phyloP scores from a whole-genome alignment of 345 rosid species.

The Gossypium anomalum region DNA sequence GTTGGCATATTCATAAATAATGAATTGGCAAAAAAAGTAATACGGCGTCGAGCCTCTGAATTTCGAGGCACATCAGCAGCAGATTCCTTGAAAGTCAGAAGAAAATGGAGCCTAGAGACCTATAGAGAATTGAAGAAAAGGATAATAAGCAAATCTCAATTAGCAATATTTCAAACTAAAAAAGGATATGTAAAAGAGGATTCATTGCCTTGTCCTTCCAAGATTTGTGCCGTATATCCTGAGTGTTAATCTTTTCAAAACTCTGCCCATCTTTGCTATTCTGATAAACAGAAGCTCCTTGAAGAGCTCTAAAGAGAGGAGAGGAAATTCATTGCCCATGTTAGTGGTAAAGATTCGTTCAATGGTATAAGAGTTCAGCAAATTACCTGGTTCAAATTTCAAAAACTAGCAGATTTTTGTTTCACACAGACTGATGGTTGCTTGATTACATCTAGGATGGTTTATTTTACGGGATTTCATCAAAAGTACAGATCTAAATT shows the following conservation, averaged over 20 bases:
- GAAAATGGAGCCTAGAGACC: conserved; percentile 75
- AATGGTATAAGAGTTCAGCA: neutral
- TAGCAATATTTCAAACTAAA: neutral
- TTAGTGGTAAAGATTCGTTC: neutral
- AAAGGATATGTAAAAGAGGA: neutral
- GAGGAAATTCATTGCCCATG: neutral
- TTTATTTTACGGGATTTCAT: conserved; percentile 1
- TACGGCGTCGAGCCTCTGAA: conserved; percentile 96
- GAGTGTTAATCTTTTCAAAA: conserved; percentile 61
- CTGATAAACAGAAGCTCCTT: conserved; percentile 36
- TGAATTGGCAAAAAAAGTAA: conserved; percentile 96
- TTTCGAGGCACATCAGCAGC: conserved; percentile 86
- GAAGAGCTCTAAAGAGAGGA: conserved; percentile 45
- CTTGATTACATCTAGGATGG: neutral
- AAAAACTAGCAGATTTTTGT: conserved; percentile 16
- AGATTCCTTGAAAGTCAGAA: conserved; percentile 88
- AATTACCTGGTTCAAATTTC: neutral
- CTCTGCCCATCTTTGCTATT: conserved; percentile 52
- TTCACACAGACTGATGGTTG: conserved; percentile 3
- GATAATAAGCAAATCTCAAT: conserved; percentile 12
- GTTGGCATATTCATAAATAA: conserved; percentile 87
- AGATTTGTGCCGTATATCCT: conserved; percentile 19
- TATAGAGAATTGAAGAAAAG: conserved; percentile 23
- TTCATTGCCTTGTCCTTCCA: conserved; percentile 68
- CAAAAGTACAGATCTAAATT: conserved; percentile 8